Evolutionary conservation across 176 grass and related monocot species (phyloP).

Genomic region (Rhynchospora breviuscula): DNA sequence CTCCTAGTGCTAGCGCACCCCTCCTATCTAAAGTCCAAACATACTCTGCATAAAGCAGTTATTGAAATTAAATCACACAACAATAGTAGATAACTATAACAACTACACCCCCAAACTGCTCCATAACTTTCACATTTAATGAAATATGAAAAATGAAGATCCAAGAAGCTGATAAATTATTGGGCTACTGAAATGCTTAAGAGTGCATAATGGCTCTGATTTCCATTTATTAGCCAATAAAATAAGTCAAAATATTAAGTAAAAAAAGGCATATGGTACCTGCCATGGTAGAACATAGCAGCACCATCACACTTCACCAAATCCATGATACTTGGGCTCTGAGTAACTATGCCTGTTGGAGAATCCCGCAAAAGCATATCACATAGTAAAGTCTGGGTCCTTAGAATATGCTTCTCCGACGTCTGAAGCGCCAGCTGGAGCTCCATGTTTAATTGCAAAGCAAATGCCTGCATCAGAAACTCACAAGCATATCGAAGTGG

Average conservation of each 20-base stretch:
- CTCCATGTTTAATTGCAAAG: conserved; percentile 95
- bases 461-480: conserved; percentile 97
- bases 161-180: not conserved
- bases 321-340: conserved; percentile 98
- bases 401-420: conserved; percentile 87
- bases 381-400: conserved; percentile 83
- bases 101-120: too few relatives aligned
- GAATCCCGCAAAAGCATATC: conserved; percentile 96
- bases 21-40: too few relatives aligned
- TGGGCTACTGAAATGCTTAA: not conserved
- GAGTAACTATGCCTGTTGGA: conserved; percentile 81
- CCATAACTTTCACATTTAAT: not conserved
- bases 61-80: too few relatives aligned
- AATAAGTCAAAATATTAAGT: not conserved
- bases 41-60: too few relatives aligned
- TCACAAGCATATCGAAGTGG: conserved; percentile 88
- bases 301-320: conserved; percentile 96
- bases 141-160: not conserved
- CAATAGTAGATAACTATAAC: too few relatives aligned
- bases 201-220: not conserved
- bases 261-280: not conserved
- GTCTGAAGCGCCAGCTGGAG: conserved; percentile 78
- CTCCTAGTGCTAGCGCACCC: too few relatives aligned
- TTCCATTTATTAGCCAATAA: not conserved
- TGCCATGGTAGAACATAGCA: conserved; percentile 74